These are phyloP conservation scores for Mycena kentingensis DNA, from an alignment of 768 basidiomycete species.

Conservation along the genomic window DNA sequence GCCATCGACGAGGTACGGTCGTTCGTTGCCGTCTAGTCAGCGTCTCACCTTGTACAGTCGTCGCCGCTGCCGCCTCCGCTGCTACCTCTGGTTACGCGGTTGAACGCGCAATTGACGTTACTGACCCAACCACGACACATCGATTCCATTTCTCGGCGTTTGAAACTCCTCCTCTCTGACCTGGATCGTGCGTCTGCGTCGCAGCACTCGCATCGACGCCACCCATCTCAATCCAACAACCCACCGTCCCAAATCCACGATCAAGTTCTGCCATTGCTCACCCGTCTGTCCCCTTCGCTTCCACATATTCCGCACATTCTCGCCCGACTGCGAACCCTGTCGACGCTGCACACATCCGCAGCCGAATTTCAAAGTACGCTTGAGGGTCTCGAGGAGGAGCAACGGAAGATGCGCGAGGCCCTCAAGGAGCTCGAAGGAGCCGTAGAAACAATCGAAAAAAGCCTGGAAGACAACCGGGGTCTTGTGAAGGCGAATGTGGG, in stretches of 20 bases:
- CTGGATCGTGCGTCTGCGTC: conserved; percentile 76
- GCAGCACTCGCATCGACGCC: conserved; percentile 48
- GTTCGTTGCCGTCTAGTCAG: neutral
- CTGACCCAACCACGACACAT: conserved; percentile 95
- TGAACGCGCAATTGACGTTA: conserved; percentile 83
- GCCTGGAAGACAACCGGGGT: conserved; percentile 69
- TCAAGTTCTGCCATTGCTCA: conserved; percentile 66
- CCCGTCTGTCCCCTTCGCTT: conserved; percentile 69
- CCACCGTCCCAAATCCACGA: conserved; percentile 46
- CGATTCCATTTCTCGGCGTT: conserved; percentile 89
- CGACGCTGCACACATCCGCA: conserved; percentile 79
- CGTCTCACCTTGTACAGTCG: conserved; percentile 41
- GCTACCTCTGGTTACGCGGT: conserved; percentile 76
- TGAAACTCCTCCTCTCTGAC: conserved; percentile 91
- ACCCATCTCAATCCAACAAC: conserved; percentile 43
- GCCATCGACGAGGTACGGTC: conserved; percentile 76
- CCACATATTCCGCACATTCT: conserved; percentile 90
- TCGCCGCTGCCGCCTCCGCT: conserved; percentile 78
- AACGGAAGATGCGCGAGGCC: conserved; percentile 60
- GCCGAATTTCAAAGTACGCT: conserved; percentile 74
- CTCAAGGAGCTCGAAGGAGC: conserved; percentile 71
- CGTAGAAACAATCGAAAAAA: conserved; percentile 70
- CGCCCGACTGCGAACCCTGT: conserved; percentile 82
- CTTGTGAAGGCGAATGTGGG: conserved; percentile 75
- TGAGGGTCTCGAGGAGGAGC: conserved; percentile 68